Conservation (phyloP, 495 filamentous ascomycete species). For the Penicillium alfredii region DNA sequence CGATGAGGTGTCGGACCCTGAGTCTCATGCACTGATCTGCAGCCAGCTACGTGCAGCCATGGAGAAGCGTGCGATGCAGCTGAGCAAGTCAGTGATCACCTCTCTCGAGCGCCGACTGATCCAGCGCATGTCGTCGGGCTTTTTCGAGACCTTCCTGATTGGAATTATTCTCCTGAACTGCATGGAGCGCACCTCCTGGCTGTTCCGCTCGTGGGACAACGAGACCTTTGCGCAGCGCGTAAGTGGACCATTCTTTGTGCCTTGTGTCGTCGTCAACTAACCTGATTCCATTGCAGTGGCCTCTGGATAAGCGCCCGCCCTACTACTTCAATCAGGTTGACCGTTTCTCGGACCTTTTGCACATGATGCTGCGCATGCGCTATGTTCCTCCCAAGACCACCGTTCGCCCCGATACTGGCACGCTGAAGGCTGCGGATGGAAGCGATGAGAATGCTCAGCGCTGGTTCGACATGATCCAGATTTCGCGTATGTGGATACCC, state of each 20-base stretch:
- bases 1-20: conserved; percentile 37
- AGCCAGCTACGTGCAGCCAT: conserved; percentile 67
- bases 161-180: conserved; percentile 71
- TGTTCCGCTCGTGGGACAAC: conserved; percentile 69
- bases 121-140: conserved; percentile 64
- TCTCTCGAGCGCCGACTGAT: conserved; percentile 68
- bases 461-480: conserved; percentile 58
- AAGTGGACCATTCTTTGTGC: conserved; percentile 8
- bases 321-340: conserved; percentile 66
- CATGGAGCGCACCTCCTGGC: conserved; percentile 78
- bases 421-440: conserved; percentile 48
- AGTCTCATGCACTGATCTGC: conserved; percentile 50
- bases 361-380: conserved; percentile 71
- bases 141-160: conserved; percentile 70
- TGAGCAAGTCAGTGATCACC: conserved; percentile 64
- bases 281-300: conserved; percentile 52
- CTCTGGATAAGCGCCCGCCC: conserved; percentile 60
- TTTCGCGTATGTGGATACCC: conserved; percentile 49
- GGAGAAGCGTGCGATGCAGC: conserved; percentile 62
- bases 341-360: conserved; percentile 62
- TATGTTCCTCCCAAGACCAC: conserved; percentile 59
- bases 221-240: conserved; percentile 42
- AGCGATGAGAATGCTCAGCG: conserved; percentile 44
- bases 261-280: too few species aligned
- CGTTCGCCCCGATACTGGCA: conserved; percentile 45